phyloP scores from a whole-genome alignment of 2,329 filamentous ascomycete species.

The Colletotrichum truncatum region DNA sequence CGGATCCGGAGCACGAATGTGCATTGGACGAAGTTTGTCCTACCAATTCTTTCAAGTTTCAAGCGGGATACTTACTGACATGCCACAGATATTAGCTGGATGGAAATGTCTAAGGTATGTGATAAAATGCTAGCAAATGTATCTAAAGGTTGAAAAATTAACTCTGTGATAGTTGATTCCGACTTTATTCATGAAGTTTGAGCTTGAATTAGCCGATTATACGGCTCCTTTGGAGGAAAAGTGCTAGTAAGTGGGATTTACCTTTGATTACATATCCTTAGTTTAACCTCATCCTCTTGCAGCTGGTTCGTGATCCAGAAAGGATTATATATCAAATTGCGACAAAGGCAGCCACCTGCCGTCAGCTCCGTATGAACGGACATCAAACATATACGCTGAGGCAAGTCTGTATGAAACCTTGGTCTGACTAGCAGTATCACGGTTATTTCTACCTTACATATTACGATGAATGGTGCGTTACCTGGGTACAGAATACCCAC shows the following conservation, averaged over 20 bases:
- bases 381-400: too few species aligned
- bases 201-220: neutral
- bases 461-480: too few species aligned
- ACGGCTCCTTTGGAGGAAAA: neutral
- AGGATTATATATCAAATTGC: neutral
- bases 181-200: conserved; percentile 9
- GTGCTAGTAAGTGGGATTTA: neutral
- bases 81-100: conserved; percentile 18
- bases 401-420: too few species aligned
- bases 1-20: conserved; percentile 4
- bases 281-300: neutral
- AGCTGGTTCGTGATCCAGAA: conserved; percentile 15
- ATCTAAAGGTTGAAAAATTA: accelerated
- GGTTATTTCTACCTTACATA: too few species aligned
- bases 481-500: too few species aligned
- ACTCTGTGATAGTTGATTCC: neutral
- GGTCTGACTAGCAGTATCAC: too few species aligned
- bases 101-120: conserved; percentile 24
- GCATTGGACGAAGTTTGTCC: neutral
- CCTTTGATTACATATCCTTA: neutral
- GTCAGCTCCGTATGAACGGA: too few species aligned
- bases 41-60: neutral
- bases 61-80: neutral
- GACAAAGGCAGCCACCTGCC: neutral
- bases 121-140: neutral